These are phyloP conservation scores for Bretziella fagacearum DNA, from an alignment of 2,329 filamentous ascomycete species.

Conservation along the genomic window DNA sequence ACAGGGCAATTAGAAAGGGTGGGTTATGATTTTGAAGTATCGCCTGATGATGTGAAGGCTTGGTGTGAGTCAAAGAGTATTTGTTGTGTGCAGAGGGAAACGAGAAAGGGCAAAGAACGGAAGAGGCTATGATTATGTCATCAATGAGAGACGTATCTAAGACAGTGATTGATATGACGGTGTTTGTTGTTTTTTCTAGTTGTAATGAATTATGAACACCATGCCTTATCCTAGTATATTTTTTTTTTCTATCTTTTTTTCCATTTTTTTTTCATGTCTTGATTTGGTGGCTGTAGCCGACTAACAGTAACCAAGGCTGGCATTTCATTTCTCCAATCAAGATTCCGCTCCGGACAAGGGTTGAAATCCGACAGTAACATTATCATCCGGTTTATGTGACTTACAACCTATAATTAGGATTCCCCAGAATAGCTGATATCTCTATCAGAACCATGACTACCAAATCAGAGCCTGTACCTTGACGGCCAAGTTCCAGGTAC, in stretches of 20 bases:
- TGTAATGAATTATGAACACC: background rate
- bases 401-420: no score
- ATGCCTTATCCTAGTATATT: background rate
- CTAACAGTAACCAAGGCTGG: no score
- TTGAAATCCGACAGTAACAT: no score
- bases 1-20: constrained; percentile 44
- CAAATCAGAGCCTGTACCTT: no score
- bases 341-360: no score
- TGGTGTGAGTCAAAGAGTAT: constrained; percentile 85
- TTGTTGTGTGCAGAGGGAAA: constrained; percentile 61
- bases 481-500: constrained; percentile 8
- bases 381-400: no score
- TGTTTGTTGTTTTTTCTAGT: background rate
- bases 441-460: background rate
- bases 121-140: constrained; percentile 29
- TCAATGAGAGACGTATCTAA: background rate
- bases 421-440: no score
- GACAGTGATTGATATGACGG: background rate
- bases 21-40: constrained; percentile 49
- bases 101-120: constrained; percentile 32
- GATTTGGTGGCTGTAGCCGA: no score
- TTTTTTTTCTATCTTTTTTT: no score
- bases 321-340: no score
- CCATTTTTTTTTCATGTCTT: no score
- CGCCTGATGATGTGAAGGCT: constrained; percentile 51